These are phyloP conservation scores for Phyllostachys edulis DNA, from an alignment of 176 grass and related monocot species.

Conservation along the genomic window DNA sequence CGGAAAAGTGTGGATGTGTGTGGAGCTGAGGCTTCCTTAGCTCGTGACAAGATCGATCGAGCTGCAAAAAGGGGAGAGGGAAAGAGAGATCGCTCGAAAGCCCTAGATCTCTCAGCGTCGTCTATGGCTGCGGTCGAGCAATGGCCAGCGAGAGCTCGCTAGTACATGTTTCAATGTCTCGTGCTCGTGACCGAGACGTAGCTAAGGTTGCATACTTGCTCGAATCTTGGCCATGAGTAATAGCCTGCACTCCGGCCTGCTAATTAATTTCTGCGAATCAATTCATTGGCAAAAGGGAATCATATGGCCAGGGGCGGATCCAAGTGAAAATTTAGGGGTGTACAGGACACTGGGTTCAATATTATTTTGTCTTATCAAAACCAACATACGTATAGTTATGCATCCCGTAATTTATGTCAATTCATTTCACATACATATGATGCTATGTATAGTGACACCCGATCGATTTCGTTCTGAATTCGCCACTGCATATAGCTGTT, in stretches of 20 bases:
- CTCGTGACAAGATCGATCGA: conserved; percentile 50
- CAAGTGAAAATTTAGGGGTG: no score
- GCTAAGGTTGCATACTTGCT: background rate
- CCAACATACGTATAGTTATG: no score
- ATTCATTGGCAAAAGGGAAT: background rate
- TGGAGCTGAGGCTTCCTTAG: conserved; percentile 31
- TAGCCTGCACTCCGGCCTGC: background rate
- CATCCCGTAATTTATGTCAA: no score
- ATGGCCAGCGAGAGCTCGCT: background rate
- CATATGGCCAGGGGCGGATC: no score
- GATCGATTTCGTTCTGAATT: no score
- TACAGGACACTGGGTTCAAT: no score
- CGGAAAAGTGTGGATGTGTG: conserved; percentile 32
- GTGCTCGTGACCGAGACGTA: background rate
- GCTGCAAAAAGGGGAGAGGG: background rate
- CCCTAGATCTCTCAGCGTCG: conserved; percentile 37
- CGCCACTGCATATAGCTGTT: no score
- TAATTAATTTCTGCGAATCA: background rate
- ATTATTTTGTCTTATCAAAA: no score
- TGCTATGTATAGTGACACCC: no score
- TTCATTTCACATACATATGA: no score
- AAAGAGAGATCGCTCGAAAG: conserved; percentile 31
- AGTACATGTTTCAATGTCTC: background rate
- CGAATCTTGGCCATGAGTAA: conserved; percentile 27
- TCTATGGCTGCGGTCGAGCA: background rate